phyloP scores from a whole-genome alignment of 1,284 basidiomycete genomes.

The Ustilago bromivora region DNA sequence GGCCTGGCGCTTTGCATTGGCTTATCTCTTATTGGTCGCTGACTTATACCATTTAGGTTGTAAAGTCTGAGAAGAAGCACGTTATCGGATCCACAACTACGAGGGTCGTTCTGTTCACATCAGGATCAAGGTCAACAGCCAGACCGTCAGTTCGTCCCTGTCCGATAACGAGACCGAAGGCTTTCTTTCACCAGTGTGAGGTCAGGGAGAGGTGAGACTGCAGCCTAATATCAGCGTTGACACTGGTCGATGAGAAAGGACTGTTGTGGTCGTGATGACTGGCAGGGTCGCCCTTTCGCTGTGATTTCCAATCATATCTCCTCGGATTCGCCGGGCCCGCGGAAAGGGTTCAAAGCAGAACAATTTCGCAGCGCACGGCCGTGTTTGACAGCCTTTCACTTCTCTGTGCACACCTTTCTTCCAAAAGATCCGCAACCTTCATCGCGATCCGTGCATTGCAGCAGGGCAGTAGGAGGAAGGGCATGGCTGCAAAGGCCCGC shows the following conservation, averaged over 20 bases:
- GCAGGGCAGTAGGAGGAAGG: background rate
- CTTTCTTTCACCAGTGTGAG: background rate
- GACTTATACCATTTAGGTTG: background rate
- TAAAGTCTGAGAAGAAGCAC: slow-evolving; percentile 6
- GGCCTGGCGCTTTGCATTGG: background rate
- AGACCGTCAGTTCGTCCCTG: background rate
- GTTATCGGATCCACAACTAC: slow-evolving; percentile 13
- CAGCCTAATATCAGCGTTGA: slow-evolving; percentile 11
- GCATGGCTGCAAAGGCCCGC: slow-evolving; percentile 19
- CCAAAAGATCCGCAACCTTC: background rate
- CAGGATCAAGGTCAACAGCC: background rate
- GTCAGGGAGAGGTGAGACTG: background rate
- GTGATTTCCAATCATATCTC: slow-evolving; percentile 14
- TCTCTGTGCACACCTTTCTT: background rate
- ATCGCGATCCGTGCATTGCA: background rate
- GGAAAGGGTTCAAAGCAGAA: background rate
- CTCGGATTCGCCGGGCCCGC: slow-evolving; percentile 8
- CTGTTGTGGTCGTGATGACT: slow-evolving; percentile 21
- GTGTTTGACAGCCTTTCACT: slow-evolving; percentile 31
- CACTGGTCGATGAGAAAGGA: slow-evolving; percentile 15
- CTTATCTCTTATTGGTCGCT: slow-evolving; percentile 1
- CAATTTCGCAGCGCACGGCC: slow-evolving; percentile 12
- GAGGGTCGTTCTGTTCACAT: slow-evolving; percentile 11
- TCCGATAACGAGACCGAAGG: background rate
- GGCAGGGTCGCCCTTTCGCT: slow-evolving; percentile 20